Evolutionary conservation across 192 early-diverging fungal species (phyloP).

Genomic region (Rhizoclosmatium sp.): DNA sequence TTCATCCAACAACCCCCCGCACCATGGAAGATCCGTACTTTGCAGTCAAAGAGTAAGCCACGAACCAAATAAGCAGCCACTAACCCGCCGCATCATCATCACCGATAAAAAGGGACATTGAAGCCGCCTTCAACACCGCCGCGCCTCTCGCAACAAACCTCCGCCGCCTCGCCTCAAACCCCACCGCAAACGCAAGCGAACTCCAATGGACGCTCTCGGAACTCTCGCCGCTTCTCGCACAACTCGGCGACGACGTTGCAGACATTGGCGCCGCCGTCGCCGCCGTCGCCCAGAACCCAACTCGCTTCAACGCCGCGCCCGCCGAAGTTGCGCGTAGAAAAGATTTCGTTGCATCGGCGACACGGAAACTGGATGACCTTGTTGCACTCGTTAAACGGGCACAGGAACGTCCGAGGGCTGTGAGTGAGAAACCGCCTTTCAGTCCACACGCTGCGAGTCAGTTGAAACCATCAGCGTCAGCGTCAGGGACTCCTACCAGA

Average conservation of each 20-base stretch:
- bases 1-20: too few species aligned
- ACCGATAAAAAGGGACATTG: not conserved
- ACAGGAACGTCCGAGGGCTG: not conserved
- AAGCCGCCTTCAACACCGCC: not conserved
- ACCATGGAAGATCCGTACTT: too few species aligned
- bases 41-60: too few species aligned
- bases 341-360: constrained; percentile 44
- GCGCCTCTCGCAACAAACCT: not conserved
- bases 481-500: too few species aligned
- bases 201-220: not conserved
- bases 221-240: not conserved
- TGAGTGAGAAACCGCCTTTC: not conserved
- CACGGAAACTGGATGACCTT: constrained; percentile 36
- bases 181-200: not conserved
- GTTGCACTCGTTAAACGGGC: not conserved
- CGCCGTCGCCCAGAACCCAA: constrained; percentile 55
- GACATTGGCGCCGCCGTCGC: constrained; percentile 56
- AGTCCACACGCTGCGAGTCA: not conserved
- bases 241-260: constrained; percentile 42
- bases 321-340: constrained; percentile 49
- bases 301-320: constrained; percentile 48
- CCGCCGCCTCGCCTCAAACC: not conserved
- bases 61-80: too few species aligned
- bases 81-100: too few species aligned
- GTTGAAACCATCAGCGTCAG: not conserved